Evolutionary conservation across 2,329 filamentous ascomycete genomes (phyloP).

Genomic region (Fusarium siculi): DNA sequence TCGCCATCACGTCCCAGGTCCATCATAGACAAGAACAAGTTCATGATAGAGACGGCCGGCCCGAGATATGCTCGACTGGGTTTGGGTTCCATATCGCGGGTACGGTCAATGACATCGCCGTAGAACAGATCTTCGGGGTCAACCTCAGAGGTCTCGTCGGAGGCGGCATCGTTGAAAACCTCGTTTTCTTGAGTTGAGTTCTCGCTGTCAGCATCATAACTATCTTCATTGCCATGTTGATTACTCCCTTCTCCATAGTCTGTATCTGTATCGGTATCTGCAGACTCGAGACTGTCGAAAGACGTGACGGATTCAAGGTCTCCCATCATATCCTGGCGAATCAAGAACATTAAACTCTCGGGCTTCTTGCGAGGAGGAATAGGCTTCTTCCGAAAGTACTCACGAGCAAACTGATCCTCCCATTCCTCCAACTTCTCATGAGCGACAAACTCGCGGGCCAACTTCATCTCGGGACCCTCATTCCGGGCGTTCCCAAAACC

Average conservation of each 20-base stretch:
- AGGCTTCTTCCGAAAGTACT: not conserved
- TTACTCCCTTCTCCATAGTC: not conserved
- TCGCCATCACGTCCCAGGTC: constrained; percentile 5
- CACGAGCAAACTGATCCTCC: constrained; percentile 17
- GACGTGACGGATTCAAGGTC: not conserved
- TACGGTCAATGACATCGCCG: not conserved
- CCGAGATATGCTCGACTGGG: not conserved
- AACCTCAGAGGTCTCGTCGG: not conserved
- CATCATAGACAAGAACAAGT: not conserved
- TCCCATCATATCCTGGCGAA: not conserved
- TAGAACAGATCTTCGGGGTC: constrained; percentile 10
- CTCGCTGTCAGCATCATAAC: not conserved
- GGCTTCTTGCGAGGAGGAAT: not conserved
- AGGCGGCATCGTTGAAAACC: not conserved
- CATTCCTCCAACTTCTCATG: constrained; percentile 3
- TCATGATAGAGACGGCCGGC: not conserved
- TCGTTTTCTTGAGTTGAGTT: not conserved
- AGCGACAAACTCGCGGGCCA: not conserved
- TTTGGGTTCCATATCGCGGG: not conserved
- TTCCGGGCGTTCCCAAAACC: not conserved
- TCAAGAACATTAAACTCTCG: not conserved
- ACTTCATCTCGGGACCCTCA: not conserved
- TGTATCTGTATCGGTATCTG: not conserved
- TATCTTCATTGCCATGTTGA: not conserved
- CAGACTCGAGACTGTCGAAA: not conserved